These are phyloP conservation scores for Pseudonitzschia delicatissima DNA, from an alignment of 108 stramenopile species.

Conservation along the genomic window DNA sequence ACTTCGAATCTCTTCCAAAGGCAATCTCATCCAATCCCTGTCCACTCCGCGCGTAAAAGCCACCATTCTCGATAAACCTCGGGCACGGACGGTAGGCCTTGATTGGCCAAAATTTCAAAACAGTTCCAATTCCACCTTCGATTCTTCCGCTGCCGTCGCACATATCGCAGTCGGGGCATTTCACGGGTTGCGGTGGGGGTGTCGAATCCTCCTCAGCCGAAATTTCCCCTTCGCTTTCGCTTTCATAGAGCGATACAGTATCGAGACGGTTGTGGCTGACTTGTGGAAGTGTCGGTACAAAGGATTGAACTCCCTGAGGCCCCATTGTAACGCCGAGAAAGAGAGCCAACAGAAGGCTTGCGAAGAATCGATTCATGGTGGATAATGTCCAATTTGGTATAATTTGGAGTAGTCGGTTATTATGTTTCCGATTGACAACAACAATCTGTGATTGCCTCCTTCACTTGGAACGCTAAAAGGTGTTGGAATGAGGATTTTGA, in stretches of 20 bases:
- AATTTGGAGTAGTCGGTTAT: too few relatives aligned
- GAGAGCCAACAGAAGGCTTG: background rate
- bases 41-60: slow-evolving; percentile 62
- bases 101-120: slow-evolving; percentile 84
- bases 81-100: slow-evolving; percentile 91
- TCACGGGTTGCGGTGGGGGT: slow-evolving; percentile 35
- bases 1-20: slow-evolving; percentile 71
- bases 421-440: too few relatives aligned
- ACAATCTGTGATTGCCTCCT: too few relatives aligned
- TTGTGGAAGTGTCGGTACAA: background rate
- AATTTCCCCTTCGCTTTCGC: background rate
- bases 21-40: slow-evolving; percentile 86
- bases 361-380: too few relatives aligned
- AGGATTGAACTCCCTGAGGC: background rate
- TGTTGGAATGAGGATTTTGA: too few relatives aligned
- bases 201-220: background rate
- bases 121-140: slow-evolving; percentile 69
- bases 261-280: background rate
- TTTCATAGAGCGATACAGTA: too few relatives aligned
- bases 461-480: too few relatives aligned
- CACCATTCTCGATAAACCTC: slow-evolving; percentile 76
- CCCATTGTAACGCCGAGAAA: background rate
- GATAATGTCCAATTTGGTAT: too few relatives aligned
- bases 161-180: slow-evolving; percentile 77
- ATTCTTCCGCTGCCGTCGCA: slow-evolving; percentile 88